Base-by-base conservation (phyloP, 306 rosid species). In the Castanopsis chinensis region DNA sequence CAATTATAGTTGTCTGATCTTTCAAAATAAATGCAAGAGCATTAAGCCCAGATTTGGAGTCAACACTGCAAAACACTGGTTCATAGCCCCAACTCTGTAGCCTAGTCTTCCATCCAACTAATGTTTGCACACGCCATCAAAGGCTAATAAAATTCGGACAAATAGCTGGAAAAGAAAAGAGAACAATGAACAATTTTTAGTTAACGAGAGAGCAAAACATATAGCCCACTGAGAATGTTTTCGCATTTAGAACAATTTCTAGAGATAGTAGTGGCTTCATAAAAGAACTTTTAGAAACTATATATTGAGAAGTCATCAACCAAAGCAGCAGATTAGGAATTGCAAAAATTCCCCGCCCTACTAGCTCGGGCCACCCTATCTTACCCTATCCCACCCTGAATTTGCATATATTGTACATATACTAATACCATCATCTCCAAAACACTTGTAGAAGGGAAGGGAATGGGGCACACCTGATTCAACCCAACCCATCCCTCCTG, bases 21-120 rank as follows among this genome's bases (percentile, higher is more conserved):
- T 89, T 85, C 86, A 95, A 82, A 75, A 88, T 82, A 83, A 74
- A 95, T 3, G 92, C 97, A 58, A 92, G 94, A 45, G 88, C 82
- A 79, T 91, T 97, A 14, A 95, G 90, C 52, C 94, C 97, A 83
- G 15, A 5, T 71, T 83, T 81, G 0, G 97, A 81, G 73, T 95
- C 91, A 64, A 95, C 99, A 41, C 99, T 95, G 89, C 98, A 95
- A 70, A 95, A 83, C n/a, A 89, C 5, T 1, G 99, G 97, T 61
- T 91, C 85, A 58, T 95, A 95, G 1, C 99, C 99, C 99, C 99
- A 95, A 80, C 85, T 81, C 15, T 84, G 86, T 2, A 95, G 81
- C 87, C 94, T 87, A 60, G 91, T 80, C 87, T 89, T 85, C 98
- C 99, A 95, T 23, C 85, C 81, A 77, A 57, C 69, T 53, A 86